A percentile compares a stretch with the other conserved stretches of the same genome.
These are phyloP conservation scores for Pseudodiploospora longispora DNA, from an alignment of 2,329 filamentous ascomycete species.

Conservation along the genomic window DNA sequence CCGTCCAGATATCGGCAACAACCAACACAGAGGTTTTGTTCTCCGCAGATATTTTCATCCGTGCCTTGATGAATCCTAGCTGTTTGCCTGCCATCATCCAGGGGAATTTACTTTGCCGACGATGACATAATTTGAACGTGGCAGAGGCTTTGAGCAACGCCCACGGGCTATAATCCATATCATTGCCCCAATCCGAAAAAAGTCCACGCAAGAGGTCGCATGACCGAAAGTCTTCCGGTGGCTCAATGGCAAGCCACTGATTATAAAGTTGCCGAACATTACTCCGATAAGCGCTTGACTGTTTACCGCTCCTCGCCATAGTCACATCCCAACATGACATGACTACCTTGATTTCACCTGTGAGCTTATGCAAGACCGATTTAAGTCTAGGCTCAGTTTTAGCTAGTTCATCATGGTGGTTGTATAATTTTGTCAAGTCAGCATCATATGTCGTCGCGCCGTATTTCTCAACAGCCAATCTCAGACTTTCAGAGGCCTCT, in stretches of 20 bases:
- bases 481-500: constrained; percentile 26
- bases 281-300: constrained; percentile 11
- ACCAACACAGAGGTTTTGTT: constrained; percentile 21
- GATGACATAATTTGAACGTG: constrained; percentile 33
- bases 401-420: constrained; percentile 25
- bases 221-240: constrained; percentile 17
- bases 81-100: constrained; percentile 44
- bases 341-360: constrained; percentile 23
- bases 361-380: constrained; percentile 25
- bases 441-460: constrained; percentile 3
- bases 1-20: constrained; percentile 26
- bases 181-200: constrained; percentile 18
- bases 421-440: constrained; percentile 15
- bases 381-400: constrained; percentile 19
- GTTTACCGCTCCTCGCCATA: constrained; percentile 14
- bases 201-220: constrained; percentile 19
- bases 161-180: constrained; percentile 32
- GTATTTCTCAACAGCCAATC: constrained; percentile 11
- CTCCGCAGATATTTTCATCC: constrained; percentile 2
- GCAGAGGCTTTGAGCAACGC: constrained; percentile 42
- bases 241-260: constrained; percentile 34
- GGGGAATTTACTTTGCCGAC: constrained; percentile 21
- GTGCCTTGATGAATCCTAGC: constrained; percentile 39
- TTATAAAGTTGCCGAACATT: constrained; percentile 30
- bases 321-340: constrained; percentile 22